These are phyloP conservation scores for Euryodendron excelsum DNA, from an alignment of 148 eudicot species.

Conservation along the genomic window DNA sequence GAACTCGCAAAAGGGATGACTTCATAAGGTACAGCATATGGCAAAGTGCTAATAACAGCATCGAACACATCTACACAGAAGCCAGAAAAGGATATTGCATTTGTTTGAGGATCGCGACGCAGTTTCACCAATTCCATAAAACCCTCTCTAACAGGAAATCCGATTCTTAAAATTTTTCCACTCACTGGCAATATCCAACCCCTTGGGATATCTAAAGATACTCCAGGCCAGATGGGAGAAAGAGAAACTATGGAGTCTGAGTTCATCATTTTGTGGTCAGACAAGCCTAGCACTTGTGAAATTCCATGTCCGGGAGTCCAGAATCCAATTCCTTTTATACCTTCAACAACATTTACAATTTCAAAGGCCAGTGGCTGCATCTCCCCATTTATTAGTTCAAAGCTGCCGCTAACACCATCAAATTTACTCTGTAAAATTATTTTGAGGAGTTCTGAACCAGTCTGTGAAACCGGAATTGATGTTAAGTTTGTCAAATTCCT, in stretches of 20 bases:
- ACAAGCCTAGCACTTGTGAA: background rate
- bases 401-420: slow-evolving; percentile 35
- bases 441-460: slow-evolving; percentile 31
- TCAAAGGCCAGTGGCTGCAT: slow-evolving; percentile 15
- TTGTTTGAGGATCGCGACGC: slow-evolving; percentile 13
- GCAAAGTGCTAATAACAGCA: slow-evolving; percentile 34
- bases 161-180: slow-evolving; percentile 38
- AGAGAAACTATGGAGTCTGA: slow-evolving; percentile 15
- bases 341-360: slow-evolving; percentile 37
- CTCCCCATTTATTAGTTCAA: slow-evolving; percentile 25
- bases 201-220: slow-evolving; percentile 17
- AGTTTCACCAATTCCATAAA: slow-evolving; percentile 39
- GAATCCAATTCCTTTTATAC: slow-evolving; percentile 21
- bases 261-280: background rate
- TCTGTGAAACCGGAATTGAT: slow-evolving; percentile 17
- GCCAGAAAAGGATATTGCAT: slow-evolving; percentile 29
- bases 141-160: slow-evolving; percentile 36
- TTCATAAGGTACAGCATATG: slow-evolving; percentile 42
- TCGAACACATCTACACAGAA: slow-evolving; percentile 45
- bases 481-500: slow-evolving; percentile 11
- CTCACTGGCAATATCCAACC: slow-evolving; percentile 33
- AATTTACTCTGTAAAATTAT: slow-evolving; percentile 16
- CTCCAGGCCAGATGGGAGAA: slow-evolving; percentile 51
- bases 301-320: slow-evolving; percentile 26
- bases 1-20: slow-evolving; percentile 29